Evolutionary conservation across 345 rosid genomes (phyloP), one percentile per base, ranked within the genome.

Genomic region (Eutrema heterophyllum): DNA sequence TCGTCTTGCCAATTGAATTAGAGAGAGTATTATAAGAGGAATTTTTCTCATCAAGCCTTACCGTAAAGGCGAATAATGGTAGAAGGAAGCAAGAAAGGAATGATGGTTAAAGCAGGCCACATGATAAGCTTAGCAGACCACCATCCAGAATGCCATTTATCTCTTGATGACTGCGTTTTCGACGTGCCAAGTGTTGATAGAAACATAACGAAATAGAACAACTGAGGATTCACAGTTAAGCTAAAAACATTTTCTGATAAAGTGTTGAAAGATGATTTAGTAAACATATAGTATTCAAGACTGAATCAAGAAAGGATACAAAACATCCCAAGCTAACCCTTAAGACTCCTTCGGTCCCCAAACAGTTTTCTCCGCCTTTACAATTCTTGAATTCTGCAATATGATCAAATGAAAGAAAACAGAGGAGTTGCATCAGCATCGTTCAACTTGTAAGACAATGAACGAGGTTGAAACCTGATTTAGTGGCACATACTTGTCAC

Each of bases 311-410:
- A 60, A 85, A 90, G 98, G 98, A 94, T 89, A 91, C 93, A 80
- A 88, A 91, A 76, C 98, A 94, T 77, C 98, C 97, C 80, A 94
- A 81, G 93, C 98, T 94, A 59, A 94, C 95, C 1, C 98, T 89
- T 65, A 89, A 85, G 73, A 94, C 98, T 52, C 96, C 97, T 80
- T 89, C 95, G 0, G 97, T 86, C 5, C 98, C 98, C 41, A 86
- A 85, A 81, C 98, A 94, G 65, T 90, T 86, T n/a, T 63, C 77
- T 63, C 85, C 88, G 52, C 90, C 93, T 74, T 81, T 81, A 76
- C 98, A 94, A 10, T 84, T 82, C 70, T 80, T 83, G 60, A 94
- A 83, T 68, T 40, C 97, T 94, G 89, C 83, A 81, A 38, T n/a
- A n/a, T 54, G 7, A 21, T 21, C 24, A 21, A 21, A 21, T 21